These are phyloP conservation scores for Trichoderma orchidacearum DNA, from an alignment of 495 filamentous ascomycete genomes.

Conservation along the genomic window DNA sequence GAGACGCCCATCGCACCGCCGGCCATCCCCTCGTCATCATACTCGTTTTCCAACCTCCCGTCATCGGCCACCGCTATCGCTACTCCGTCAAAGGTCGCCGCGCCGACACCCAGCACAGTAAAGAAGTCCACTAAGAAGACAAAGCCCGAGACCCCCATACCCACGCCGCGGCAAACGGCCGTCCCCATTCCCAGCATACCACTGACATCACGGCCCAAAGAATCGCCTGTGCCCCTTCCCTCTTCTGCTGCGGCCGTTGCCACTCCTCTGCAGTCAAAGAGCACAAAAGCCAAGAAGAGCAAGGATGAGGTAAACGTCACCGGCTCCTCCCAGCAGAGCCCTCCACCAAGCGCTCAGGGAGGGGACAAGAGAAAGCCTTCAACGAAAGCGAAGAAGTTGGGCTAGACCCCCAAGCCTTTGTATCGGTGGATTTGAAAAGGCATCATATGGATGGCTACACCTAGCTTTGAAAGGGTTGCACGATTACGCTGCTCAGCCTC, in stretches of 20 bases:
- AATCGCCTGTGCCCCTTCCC: constrained; percentile 25
- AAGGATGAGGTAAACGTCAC: background rate
- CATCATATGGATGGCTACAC: background rate
- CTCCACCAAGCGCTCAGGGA: background rate
- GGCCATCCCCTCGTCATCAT: constrained; percentile 2
- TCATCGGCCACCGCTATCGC: background rate
- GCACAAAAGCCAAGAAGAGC: constrained; percentile 1
- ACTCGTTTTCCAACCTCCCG: background rate
- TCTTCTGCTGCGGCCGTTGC: constrained; percentile 8
- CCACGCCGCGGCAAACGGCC: background rate
- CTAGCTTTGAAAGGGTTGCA: no score
- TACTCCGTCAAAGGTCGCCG: background rate
- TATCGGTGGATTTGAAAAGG: background rate
- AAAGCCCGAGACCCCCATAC: background rate
- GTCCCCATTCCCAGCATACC: background rate
- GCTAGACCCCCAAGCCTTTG: background rate
- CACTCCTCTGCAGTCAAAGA: background rate
- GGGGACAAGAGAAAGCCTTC: background rate
- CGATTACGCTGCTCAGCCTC: background rate
- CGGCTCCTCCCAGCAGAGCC: background rate
- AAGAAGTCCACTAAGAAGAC: background rate
- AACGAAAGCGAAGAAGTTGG: background rate
- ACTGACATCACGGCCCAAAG: constrained; percentile 9
- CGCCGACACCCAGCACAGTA: background rate
- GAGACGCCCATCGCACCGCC: constrained; percentile 17